Conservation (phyloP, 352 stramenopile genomes). For the Ophiocytium majus region DNA sequence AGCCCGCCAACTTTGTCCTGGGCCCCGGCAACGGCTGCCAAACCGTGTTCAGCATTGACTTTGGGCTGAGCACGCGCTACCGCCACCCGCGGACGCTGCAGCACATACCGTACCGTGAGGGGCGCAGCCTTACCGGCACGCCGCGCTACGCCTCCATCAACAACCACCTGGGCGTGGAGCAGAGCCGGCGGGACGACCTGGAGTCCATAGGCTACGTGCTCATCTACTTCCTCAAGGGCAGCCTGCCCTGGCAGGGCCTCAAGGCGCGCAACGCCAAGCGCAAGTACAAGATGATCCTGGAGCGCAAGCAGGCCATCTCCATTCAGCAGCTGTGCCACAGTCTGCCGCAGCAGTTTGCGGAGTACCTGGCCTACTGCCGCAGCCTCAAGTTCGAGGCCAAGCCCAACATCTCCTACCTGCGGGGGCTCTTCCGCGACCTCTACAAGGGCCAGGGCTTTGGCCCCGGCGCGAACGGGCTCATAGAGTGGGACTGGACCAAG, state of each 20-base stretch:
- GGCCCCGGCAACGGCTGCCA: conserved; percentile 68
- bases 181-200: conserved; percentile 91
- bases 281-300: conserved; percentile 87
- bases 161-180: conserved; percentile 95
- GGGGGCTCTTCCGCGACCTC: conserved; percentile 52
- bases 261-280: conserved; percentile 84
- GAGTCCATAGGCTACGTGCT: conserved; percentile 91
- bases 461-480: conserved; percentile 7
- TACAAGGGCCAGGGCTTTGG: conserved; percentile 47
- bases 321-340: conserved; percentile 82
- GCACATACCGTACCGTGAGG: conserved; percentile 84
- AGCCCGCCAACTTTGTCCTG: conserved; percentile 86
- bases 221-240: conserved; percentile 87
- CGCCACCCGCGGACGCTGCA: conserved; percentile 79
- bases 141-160: conserved; percentile 94
- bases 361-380: conserved; percentile 83
- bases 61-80: conserved; percentile 83
- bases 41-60: conserved; percentile 86
- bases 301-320: conserved; percentile 94
- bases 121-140: conserved; percentile 37
- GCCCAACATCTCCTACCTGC: conserved; percentile 86
- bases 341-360: conserved; percentile 72
- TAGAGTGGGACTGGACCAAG: conserved; percentile 52
- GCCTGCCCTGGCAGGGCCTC: conserved; percentile 94
- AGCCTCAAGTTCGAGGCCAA: conserved; percentile 89